Base-by-base conservation (phyloP, 2,329 filamentous ascomycete genomes). In the Clonostachys chloroleuca region DNA sequence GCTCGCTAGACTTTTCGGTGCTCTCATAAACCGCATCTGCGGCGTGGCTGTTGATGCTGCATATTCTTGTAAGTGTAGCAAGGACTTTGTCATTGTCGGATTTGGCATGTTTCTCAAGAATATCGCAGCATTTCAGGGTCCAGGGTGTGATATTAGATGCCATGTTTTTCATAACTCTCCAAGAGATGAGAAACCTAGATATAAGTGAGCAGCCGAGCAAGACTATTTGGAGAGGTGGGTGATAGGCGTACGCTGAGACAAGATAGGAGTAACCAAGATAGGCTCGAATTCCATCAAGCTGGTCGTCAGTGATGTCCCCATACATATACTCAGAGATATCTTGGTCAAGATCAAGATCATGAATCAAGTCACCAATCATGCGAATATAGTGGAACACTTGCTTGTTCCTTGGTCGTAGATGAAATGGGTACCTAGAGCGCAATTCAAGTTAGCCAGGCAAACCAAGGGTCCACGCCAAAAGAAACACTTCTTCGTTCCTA, bases 391-490 rank as follows among this genome's bases (percentile, higher is more conserved):
- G 76, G 6, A 67, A 62, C 1, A 68, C 62, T 37, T 78, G 74
- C 50, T 63, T 75, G 51, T 71, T 76, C 49, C 68, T 77, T 3
- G 76, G 76, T 1, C 77, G 63, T 13, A 80, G 61, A 49, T 80
- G 76, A 36, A 77, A 78, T 0, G 77, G 77, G 44, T 79, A 79
- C 76, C 76, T 79, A 45, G 18, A n/a, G 18, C 37, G 14, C 20
- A 14, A 10, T 17, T 20, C 7, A 18, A 14, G 45, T 52, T 36
- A 54, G 39, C 14, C 18, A 35, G 42, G 13, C 3, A n/a, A 45
- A 17, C 10, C 16, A 45, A n/a, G 34, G 17, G 35, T 4, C 9
- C 24, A 30, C 3, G 24, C 24, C 24, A 40, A 40, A 40, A 40
- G 37, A 12, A 13, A 16, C 17, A 18, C n/a, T 12, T 40, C 37